Conservation (phyloP, 306 rosid species). For the Prosopis cineraria region DNA sequence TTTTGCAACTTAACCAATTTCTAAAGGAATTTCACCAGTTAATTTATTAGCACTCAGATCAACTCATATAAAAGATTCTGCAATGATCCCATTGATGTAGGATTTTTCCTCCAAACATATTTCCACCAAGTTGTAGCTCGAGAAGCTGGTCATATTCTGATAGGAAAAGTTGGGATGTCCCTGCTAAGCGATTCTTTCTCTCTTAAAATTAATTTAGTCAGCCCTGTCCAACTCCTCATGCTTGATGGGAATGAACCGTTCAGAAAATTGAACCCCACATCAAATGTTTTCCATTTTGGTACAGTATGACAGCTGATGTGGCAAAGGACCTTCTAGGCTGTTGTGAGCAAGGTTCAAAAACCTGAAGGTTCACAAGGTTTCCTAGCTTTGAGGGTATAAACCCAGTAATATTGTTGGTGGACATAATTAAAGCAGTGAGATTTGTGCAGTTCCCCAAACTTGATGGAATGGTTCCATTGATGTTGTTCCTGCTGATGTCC, state of each 20-base stretch:
- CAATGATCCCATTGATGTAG: slow-evolving; percentile 59
- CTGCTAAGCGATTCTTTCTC: slow-evolving; percentile 71
- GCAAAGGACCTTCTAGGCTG: slow-evolving; percentile 62
- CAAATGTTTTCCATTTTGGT: slow-evolving; percentile 48
- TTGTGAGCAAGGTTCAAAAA: slow-evolving; percentile 57
- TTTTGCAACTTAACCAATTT: slow-evolving; percentile 40
- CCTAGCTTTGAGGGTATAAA: slow-evolving; percentile 62
- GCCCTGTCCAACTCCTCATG: slow-evolving; percentile 53
- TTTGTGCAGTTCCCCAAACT: slow-evolving; percentile 61
- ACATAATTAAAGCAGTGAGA: slow-evolving; percentile 53
- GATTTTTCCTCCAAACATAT: slow-evolving; percentile 67
- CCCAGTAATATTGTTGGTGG: slow-evolving; percentile 58
- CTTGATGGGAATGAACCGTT: slow-evolving; percentile 68
- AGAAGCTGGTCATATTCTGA: slow-evolving; percentile 44
- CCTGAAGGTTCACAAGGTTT: slow-evolving; percentile 49
- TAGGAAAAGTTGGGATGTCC: slow-evolving; percentile 58
- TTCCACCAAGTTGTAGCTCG: slow-evolving; percentile 80
- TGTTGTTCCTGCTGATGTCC: slow-evolving; percentile 56
- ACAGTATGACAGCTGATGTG: slow-evolving; percentile 62
- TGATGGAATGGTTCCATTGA: slow-evolving; percentile 59
- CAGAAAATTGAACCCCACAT: slow-evolving; percentile 70
- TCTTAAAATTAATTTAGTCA: slow-evolving; percentile 52
- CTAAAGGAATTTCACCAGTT: slow-evolving; percentile 64
- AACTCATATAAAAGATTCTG: slow-evolving; percentile 46
- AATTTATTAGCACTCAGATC: slow-evolving; percentile 73